A percentile compares a stretch with the other conserved stretches of the same genome.
Evolutionary conservation across 768 basidiomycete genomes (phyloP).

Genomic region (Megacollybia marginata): DNA sequence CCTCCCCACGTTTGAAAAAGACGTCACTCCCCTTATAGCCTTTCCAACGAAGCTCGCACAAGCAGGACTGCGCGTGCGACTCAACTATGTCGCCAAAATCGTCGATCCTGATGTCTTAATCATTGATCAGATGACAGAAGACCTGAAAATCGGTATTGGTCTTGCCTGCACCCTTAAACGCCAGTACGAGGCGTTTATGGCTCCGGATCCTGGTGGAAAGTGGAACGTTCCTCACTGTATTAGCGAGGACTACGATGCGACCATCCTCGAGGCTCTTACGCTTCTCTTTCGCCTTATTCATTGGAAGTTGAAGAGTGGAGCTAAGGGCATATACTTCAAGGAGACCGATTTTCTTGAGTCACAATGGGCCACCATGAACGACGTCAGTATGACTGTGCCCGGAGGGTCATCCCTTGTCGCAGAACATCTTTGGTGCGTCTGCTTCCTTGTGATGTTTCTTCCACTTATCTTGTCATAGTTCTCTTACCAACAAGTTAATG

Average conservation of each 20-base stretch:
- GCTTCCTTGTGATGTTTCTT: background rate
- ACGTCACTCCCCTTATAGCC: slow-evolving; percentile 87
- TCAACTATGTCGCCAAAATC: slow-evolving; percentile 83
- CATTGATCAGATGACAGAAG: slow-evolving; percentile 91
- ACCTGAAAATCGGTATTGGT: slow-evolving; percentile 84
- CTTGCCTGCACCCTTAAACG: slow-evolving; percentile 92
- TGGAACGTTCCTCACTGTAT: slow-evolving; percentile 90
- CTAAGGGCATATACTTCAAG: slow-evolving; percentile 91
- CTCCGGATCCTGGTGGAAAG: slow-evolving; percentile 77
- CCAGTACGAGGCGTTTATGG: slow-evolving; percentile 88
- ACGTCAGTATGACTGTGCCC: slow-evolving; percentile 80
- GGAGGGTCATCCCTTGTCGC: slow-evolving; percentile 89
- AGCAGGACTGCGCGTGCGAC: slow-evolving; percentile 80
- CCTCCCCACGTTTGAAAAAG: slow-evolving; percentile 84
- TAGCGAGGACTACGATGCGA: slow-evolving; percentile 82
- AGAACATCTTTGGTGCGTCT: slow-evolving; percentile 85
- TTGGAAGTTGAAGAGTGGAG: slow-evolving; percentile 91
- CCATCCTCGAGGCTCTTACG: slow-evolving; percentile 78
- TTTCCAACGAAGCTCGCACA: slow-evolving; percentile 95
- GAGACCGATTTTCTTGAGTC: slow-evolving; percentile 97
- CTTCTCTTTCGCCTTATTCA: slow-evolving; percentile 93
- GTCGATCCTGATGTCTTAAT: slow-evolving; percentile 85
- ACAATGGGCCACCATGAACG: slow-evolving; percentile 92
- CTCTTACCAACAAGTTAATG: slow-evolving; percentile 88
- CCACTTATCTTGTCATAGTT: slow-evolving; percentile 36